phyloP scores from a whole-genome alignment of 306 rosid species.

The Lagenaria siceraria region DNA sequence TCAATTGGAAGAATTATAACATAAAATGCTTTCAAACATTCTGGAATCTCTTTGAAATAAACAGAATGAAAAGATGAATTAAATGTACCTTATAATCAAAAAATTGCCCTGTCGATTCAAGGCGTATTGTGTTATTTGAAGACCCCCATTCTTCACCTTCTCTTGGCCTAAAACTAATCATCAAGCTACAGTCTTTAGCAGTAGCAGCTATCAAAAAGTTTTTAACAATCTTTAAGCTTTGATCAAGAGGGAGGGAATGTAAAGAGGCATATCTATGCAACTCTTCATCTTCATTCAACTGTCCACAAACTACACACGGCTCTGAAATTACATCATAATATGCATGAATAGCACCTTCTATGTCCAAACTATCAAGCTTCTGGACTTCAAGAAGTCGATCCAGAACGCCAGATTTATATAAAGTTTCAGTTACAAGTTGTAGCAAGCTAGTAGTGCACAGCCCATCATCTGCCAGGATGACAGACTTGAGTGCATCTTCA shows the following conservation, averaged over 20 bases:
- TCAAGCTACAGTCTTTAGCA: constrained; percentile 90
- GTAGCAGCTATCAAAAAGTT: constrained; percentile 75
- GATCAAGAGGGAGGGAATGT: constrained; percentile 70
- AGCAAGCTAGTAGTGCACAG: constrained; percentile 40
- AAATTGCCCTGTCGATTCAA: constrained; percentile 51
- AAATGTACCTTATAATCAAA: constrained; percentile 68
- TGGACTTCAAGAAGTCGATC: constrained; percentile 69
- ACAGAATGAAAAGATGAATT: background rate
- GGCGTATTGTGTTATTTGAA: constrained; percentile 26
- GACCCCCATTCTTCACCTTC: constrained; percentile 33
- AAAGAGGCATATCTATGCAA: constrained; percentile 32
- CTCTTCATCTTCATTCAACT: constrained; percentile 35
- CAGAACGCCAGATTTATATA: constrained; percentile 48
- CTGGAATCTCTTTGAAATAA: background rate
- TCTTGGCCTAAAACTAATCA: constrained; percentile 63
- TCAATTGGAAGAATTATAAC: background rate
- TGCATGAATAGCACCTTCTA: constrained; percentile 91
- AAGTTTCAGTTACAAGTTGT: constrained; percentile 59
- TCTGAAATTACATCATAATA: constrained; percentile 58
- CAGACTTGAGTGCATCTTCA: constrained; percentile 69
- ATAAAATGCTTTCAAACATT: background rate
- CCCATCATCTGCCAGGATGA: constrained; percentile 47
- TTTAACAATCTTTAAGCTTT: constrained; percentile 63
- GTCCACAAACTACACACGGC: constrained; percentile 56
- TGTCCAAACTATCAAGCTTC: constrained; percentile 73